Conservation (phyloP, 2,329 filamentous ascomycete genomes). For the Colletotrichum melonis region DNA sequence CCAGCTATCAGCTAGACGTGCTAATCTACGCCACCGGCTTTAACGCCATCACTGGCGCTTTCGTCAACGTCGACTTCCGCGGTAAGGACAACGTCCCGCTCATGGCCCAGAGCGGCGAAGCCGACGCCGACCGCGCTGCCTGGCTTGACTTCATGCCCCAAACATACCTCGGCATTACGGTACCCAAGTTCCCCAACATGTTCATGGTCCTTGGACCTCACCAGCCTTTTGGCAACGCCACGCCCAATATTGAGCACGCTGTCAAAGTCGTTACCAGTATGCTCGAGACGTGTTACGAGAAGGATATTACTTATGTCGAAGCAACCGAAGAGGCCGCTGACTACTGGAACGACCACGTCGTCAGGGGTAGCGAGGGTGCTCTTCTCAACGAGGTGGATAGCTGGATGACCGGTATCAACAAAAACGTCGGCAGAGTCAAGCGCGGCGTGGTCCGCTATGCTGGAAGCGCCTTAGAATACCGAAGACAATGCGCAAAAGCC, state of each 20-base stretch:
- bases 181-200: too few species aligned
- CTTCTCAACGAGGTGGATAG: constrained; percentile 60
- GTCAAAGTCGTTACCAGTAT: constrained; percentile 51
- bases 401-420: constrained; percentile 68
- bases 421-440: constrained; percentile 56
- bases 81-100: too few species aligned
- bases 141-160: too few species aligned
- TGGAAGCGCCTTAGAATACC: constrained; percentile 56
- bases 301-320: constrained; percentile 49
- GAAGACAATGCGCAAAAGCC: constrained; percentile 49
- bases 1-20: too few species aligned
- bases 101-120: too few species aligned
- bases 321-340: constrained; percentile 51
- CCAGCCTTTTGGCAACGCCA: too few species aligned
- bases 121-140: too few species aligned
- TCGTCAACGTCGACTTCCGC: too few species aligned
- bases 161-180: too few species aligned
- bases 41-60: too few species aligned
- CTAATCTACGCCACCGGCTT: too few species aligned
- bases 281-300: constrained; percentile 45
- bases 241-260: constrained; percentile 35
- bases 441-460: constrained; percentile 59
- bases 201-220: too few species aligned
- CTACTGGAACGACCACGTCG: constrained; percentile 60
- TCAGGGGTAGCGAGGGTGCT: constrained; percentile 55